These are phyloP conservation scores for Aphanoascus verrucosus DNA, from an alignment of 2,329 filamentous ascomycete genomes.

Conservation along the genomic window DNA sequence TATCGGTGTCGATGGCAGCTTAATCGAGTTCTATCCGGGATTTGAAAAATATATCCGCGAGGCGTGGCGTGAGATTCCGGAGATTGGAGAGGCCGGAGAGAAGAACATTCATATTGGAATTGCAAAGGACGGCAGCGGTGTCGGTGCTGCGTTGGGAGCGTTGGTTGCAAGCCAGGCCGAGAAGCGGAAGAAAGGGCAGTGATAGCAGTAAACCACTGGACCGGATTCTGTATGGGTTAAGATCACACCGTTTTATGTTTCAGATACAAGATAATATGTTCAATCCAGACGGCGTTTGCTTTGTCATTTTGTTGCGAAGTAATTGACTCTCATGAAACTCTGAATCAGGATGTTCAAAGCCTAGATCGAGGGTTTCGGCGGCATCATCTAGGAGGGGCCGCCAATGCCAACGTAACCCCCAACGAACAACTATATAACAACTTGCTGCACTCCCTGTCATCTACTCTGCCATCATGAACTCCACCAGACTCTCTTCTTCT, in stretches of 20 bases:
- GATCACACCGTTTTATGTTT: background rate
- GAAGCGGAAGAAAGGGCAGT: background rate
- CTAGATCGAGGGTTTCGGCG: background rate
- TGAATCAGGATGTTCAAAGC: background rate
- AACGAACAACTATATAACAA: background rate
- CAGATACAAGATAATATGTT: background rate
- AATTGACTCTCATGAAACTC: background rate
- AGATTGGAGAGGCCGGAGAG: conserved; percentile 67
- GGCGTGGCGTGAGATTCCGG: conserved; percentile 62
- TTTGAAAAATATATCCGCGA: conserved; percentile 85
- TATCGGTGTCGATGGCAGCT: conserved; percentile 83
- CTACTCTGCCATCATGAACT: background rate
- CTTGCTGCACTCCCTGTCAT: background rate
- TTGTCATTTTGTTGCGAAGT: background rate
- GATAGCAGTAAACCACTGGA: background rate
- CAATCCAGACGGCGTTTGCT: background rate
- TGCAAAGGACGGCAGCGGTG: conserved; percentile 89
- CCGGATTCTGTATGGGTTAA: background rate
- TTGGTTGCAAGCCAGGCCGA: conserved; percentile 61
- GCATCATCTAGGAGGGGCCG: background rate
- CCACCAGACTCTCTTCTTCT: conserved; percentile 2
- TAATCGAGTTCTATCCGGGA: conserved; percentile 91
- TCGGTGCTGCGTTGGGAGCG: conserved; percentile 92
- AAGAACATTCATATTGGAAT: conserved; percentile 87
- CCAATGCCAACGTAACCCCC: background rate